Conservation (phyloP, 2,329 filamentous ascomycete genomes). For the Fonsecaea erecta region DNA sequence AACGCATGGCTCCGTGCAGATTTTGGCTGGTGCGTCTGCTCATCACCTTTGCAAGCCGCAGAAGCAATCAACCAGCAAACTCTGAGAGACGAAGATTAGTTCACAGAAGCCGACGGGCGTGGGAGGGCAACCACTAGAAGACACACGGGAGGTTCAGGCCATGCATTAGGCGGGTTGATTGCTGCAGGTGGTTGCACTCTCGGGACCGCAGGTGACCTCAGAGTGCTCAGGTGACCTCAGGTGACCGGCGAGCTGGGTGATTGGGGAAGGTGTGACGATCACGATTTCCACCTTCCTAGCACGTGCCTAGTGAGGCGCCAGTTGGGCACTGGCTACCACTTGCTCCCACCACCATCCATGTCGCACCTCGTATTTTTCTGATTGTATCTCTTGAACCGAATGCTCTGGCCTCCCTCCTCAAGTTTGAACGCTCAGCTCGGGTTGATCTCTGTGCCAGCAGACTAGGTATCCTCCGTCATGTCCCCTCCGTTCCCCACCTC, state of each 20-base stretch:
- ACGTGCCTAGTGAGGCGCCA: neutral
- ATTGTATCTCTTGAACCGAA: neutral
- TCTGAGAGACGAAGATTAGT: neutral
- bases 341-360: neutral
- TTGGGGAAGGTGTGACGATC: neutral
- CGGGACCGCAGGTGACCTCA: neutral
- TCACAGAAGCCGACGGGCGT: neutral
- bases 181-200: neutral
- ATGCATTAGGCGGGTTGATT: constrained; percentile 1
- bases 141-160: neutral
- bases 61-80: neutral
- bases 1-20: neutral
- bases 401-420: neutral
- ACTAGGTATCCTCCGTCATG: neutral
- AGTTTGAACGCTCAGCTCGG: neutral
- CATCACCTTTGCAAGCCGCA: neutral
- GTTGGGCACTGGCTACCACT: neutral
- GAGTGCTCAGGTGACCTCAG: too few species aligned
- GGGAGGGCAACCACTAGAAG: neutral
- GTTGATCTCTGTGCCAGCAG: neutral
- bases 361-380: neutral
- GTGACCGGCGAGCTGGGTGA: too few species aligned
- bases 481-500: neutral
- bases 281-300: neutral
- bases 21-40: neutral